phyloP scores from a whole-genome alignment of 1,139 yeast genomes.

The Yarrowia galli region DNA sequence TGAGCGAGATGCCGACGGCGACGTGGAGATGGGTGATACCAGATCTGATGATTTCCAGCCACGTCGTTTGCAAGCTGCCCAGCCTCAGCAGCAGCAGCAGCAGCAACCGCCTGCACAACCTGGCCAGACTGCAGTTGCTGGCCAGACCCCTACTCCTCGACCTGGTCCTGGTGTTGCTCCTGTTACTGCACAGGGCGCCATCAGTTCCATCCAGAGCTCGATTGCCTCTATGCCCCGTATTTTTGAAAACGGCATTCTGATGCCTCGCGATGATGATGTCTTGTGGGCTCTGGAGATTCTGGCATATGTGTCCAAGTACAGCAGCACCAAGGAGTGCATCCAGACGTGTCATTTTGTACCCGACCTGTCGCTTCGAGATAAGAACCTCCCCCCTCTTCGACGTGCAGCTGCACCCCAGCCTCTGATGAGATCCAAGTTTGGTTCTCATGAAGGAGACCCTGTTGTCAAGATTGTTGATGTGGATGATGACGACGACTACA shows the following conservation, averaged over 20 bases:
- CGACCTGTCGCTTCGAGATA: conserved; percentile 50
- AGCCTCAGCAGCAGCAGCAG: conserved; percentile 21
- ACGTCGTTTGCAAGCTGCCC: conserved; percentile 4
- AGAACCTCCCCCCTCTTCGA: conserved; percentile 44
- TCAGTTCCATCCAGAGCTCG: conserved; percentile 27
- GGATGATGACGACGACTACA: conserved; percentile 37
- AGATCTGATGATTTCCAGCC: conserved; percentile 19
- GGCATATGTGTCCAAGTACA: conserved; percentile 92
- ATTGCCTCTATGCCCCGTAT: conserved; percentile 53
- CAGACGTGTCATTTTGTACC: conserved; percentile 74
- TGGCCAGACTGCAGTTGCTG: not conserved
- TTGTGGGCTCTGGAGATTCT: conserved; percentile 90
- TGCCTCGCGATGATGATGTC: conserved; percentile 91
- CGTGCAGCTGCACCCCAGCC: conserved; percentile 33
- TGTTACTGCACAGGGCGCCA: conserved; percentile 34
- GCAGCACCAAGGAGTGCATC: conserved; percentile 73
- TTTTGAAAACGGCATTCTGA: conserved; percentile 75
- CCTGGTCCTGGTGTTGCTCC: conserved; percentile 34
- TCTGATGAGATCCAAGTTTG: conserved; percentile 39
- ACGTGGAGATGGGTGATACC: conserved; percentile 20
- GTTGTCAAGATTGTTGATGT: conserved; percentile 31
- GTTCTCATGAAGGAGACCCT: conserved; percentile 44
- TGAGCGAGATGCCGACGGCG: conserved; percentile 34
- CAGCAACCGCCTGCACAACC: conserved; percentile 14
- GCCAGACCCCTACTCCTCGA: conserved; percentile 13